Evolutionary conservation across 805 yeast genomes (phyloP).

Genomic region (Ogataea populi-albae): DNA sequence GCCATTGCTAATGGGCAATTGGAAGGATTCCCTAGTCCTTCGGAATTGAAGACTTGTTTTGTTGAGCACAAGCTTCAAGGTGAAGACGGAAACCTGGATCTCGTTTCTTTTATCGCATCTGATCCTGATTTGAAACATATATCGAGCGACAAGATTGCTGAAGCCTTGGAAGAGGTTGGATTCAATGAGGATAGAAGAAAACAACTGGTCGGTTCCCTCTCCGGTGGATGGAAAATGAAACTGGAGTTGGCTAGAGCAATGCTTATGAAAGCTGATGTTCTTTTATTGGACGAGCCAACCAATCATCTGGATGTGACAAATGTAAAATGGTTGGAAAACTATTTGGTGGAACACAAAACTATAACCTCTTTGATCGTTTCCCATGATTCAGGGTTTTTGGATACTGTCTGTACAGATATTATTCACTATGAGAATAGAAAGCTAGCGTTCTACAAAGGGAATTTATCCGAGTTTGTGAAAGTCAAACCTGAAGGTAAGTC

Average conservation of each 20-base stretch:
- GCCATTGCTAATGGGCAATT: constrained; percentile 94
- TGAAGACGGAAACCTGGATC: constrained; percentile 85
- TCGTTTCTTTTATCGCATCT: constrained; percentile 81
- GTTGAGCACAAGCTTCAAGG: constrained; percentile 98
- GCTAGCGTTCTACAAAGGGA: constrained; percentile 93
- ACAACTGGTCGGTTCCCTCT: constrained; percentile 88
- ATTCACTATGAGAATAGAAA: constrained; percentile 95
- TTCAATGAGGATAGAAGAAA: constrained; percentile 86
- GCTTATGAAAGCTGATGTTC: constrained; percentile 95
- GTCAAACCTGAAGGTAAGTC: constrained; percentile 95
- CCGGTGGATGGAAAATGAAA: constrained; percentile 99
- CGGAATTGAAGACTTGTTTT: constrained; percentile 85
- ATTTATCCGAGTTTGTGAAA: constrained; percentile 86
- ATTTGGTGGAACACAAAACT: constrained; percentile 73
- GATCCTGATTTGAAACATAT: constrained; percentile 77
- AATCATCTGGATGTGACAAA: constrained; percentile 94
- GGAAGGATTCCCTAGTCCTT: constrained; percentile 94
- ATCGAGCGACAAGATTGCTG: constrained; percentile 66
- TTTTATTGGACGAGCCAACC: constrained; percentile 95
- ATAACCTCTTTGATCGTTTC: constrained; percentile 95
- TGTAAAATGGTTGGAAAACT: constrained; percentile 92
- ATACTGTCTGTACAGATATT: constrained; percentile 93
- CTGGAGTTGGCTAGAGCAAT: constrained; percentile 97
- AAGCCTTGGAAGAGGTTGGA: constrained; percentile 81
- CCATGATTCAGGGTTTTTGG: constrained; percentile 96